Conservation (phyloP, 805 yeast genomes). For the Candida palmyrensis region DNA sequence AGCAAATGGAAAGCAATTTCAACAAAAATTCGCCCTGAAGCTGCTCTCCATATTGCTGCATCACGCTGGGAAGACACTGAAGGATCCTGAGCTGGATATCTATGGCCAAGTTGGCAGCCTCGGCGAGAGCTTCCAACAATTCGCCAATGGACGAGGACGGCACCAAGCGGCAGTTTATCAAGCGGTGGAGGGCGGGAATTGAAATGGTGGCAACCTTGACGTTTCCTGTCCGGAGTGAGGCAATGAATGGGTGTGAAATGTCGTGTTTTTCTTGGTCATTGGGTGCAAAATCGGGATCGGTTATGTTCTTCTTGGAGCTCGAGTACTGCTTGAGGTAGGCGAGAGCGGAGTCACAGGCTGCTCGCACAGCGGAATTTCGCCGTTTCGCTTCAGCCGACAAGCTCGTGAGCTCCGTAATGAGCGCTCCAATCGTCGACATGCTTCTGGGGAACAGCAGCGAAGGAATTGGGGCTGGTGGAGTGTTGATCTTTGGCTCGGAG, state of each 20-base stretch:
- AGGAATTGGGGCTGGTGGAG: no score
- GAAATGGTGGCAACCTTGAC: slow-evolving; percentile 70
- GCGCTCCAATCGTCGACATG: slow-evolving; percentile 36
- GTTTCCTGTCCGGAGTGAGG: slow-evolving; percentile 70
- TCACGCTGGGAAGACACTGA: slow-evolving; percentile 74
- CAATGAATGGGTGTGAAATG: slow-evolving; percentile 52
- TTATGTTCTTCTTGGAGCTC: slow-evolving; percentile 5
- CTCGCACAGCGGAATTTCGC: slow-evolving; percentile 62
- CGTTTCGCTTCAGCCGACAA: slow-evolving; percentile 69
- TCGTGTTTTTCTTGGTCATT: slow-evolving; percentile 7
- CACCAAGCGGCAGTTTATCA: slow-evolving; percentile 52
- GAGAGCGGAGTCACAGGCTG: slow-evolving; percentile 29
- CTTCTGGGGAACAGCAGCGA: no score
- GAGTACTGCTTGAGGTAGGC: slow-evolving; percentile 8
- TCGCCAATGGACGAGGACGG: slow-evolving; percentile 48
- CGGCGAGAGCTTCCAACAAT: slow-evolving; percentile 62
- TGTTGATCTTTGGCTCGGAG: neutral
- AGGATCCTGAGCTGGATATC: slow-evolving; percentile 84
- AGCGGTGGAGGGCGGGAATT: slow-evolving; percentile 61
- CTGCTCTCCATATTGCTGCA: slow-evolving; percentile 54
- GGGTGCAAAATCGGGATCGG: slow-evolving; percentile 16
- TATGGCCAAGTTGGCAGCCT: slow-evolving; percentile 68
- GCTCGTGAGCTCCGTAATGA: slow-evolving; percentile 53
- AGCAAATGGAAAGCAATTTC: slow-evolving; percentile 61
- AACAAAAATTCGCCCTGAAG: slow-evolving; percentile 54